These are phyloP conservation scores for Jatropha podagrica DNA, from an alignment of 441 rosid genomes.

Conservation along the genomic window DNA sequence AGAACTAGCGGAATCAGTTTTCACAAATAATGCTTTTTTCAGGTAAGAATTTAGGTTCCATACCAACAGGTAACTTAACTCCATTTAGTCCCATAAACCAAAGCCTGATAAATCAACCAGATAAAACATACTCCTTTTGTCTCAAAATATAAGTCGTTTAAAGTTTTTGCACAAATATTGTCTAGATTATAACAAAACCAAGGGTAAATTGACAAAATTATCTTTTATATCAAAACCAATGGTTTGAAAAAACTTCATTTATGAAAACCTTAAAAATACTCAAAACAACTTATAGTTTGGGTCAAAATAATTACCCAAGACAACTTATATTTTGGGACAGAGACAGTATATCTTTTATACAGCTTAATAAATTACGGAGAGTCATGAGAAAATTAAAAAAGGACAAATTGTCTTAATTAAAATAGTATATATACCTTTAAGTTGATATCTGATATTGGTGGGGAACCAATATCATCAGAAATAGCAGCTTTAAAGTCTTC, in stretches of 20 bases:
- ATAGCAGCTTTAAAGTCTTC: slow-evolving; percentile 81
- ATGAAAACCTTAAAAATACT: too few species aligned
- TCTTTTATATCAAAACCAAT: too few species aligned
- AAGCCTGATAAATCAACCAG: background rate
- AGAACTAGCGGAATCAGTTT: background rate
- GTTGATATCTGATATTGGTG: slow-evolving; percentile 68
- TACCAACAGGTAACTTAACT: background rate
- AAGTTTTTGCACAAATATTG: too few species aligned
- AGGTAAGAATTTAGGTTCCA: background rate
- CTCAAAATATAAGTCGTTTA: too few species aligned
- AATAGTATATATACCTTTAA: slow-evolving; percentile 50
- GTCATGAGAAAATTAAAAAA: background rate
- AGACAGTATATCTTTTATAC: background rate
- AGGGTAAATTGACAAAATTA: too few species aligned
- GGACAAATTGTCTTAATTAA: background rate
- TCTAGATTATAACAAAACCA: too few species aligned
- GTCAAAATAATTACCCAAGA: too few species aligned
- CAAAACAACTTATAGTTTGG: too few species aligned
- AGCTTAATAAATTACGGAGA: background rate
- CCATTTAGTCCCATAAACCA: background rate
- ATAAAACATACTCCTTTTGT: background rate
- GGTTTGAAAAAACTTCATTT: too few species aligned
- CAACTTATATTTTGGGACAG: too few species aligned
- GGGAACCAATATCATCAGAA: slow-evolving; percentile 49
- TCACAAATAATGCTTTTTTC: background rate